Evolutionary conservation across 805 yeast species (phyloP).

Genomic region (Yarrowia bubula): DNA sequence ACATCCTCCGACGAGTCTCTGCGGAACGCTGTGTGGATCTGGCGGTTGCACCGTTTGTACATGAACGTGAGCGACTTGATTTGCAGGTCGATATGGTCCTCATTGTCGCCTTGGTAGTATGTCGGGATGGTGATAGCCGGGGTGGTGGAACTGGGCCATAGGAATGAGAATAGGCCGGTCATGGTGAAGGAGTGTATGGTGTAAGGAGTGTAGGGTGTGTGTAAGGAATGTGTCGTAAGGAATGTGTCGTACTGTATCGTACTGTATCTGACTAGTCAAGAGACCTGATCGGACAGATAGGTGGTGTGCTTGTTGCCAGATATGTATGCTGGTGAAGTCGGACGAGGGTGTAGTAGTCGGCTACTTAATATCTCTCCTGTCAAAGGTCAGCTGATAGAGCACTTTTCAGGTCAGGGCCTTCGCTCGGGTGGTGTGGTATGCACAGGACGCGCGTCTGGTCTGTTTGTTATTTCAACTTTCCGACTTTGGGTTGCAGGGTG

Average conservation of each 20-base stretch:
- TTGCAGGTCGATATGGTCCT: slow-evolving; percentile 62
- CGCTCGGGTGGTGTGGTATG: background rate
- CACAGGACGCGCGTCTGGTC: slow-evolving; percentile 13
- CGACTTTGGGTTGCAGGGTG: background rate
- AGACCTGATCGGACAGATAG: no score
- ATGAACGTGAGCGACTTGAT: slow-evolving; percentile 58
- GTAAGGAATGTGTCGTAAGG: background rate
- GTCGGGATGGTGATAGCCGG: slow-evolving; percentile 50
- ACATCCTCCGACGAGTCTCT: slow-evolving; percentile 16
- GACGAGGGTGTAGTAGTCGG: no score
- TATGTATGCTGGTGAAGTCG: no score
- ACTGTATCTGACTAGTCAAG: no score
- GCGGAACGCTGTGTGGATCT: slow-evolving; percentile 5
- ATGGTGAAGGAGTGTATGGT: slow-evolving; percentile 4
- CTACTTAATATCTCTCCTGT: no score
- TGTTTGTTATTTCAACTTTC: slow-evolving; percentile 20
- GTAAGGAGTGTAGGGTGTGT: background rate
- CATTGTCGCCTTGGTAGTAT: slow-evolving; percentile 47
- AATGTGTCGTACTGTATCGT: background rate
- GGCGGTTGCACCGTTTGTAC: slow-evolving; percentile 48
- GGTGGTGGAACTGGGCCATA: slow-evolving; percentile 32
- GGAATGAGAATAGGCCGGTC: slow-evolving; percentile 30
- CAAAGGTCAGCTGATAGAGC: background rate
- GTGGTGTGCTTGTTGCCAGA: no score
- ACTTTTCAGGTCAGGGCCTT: no score